Base-by-base conservation (phyloP, 2,329 filamentous ascomycete genomes). In the Colletotrichum plurivorum region DNA sequence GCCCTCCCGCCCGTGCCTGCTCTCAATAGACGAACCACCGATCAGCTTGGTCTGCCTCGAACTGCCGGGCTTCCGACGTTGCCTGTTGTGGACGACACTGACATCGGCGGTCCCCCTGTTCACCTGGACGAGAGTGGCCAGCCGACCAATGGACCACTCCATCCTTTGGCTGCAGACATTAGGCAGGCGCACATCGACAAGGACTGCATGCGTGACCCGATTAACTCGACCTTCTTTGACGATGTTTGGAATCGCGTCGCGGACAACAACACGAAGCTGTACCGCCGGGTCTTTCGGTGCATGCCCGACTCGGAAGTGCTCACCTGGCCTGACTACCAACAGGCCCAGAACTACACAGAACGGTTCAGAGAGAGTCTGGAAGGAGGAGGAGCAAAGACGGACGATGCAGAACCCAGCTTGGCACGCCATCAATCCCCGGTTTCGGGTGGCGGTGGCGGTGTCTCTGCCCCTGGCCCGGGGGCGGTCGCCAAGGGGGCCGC, bases 251-350 rank as follows among this genome's bases (percentile, higher is more conserved):
- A 92, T 72, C 87, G 90, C 18, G 90, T 94, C 61, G 96, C 96
- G 1, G 90, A 93, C 71, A 98, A 98, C 83, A 99, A 99, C 78
- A 99, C 96, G 3, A 95, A 94, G 77, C 88, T 99, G 55, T 99
- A 93, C 82, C 92, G 96, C 39, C 90, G 93, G 70, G 95, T 99
- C 9, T 99, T 99, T 84, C 91, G 95, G 54, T 98, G 95, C 80
- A 97, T 97, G 93, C 96, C 96, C 1, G 96, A 99, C 78, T 98
- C 91, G 59, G 94, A 98, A 76, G 96, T 97, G 27, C 92, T 90
- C 72, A 95, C 93, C 51, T 99, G 96, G 96, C 91, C 93, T 73
- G 93, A 97, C 72, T 99, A 99, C 80, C 92, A 93, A 71, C 92
- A 97, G 73, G 97, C 93, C 76, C 86, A 89, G 62, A 87, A 90